Base-by-base conservation (phyloP, 225 moss, liverwort and hornwort species). In the Pleurozium schreberi region DNA sequence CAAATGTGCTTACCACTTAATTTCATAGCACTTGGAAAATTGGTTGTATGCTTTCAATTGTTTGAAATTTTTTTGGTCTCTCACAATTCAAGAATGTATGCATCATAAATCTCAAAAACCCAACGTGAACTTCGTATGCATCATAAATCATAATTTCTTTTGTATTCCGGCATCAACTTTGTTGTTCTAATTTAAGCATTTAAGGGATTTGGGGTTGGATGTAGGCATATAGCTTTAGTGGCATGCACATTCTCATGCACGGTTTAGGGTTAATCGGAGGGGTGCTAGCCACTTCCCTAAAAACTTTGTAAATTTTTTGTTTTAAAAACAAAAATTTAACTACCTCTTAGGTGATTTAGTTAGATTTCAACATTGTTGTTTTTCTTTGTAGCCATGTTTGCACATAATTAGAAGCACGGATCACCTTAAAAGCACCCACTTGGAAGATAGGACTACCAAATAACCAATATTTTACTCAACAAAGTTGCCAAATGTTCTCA, bases 171-270 rank as follows among this genome's bases (percentile, higher is more conserved):
- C n/a, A n/a, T n/a, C n/a, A n/a, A n/a, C n/a, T n/a, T n/a, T n/a
- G n/a, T n/a, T n/a, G n/a, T n/a, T n/a, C n/a, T n/a, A n/a, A n/a
- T n/a, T n/a, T n/a, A 67, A 38, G 12, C 18, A 67, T 22, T 6
- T 0, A 0, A 67, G 6, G n/a, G 6, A 4, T 2, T 11, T 38
- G 2, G 6, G 3, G 1, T 10, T 38, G 38, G 21, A 11, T 67
- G n/a, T n/a, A n/a, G n/a, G n/a, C n/a, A n/a, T n/a, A n/a, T 3
- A 38, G 6, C 0, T 68, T n/a, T 68, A 1, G 7, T n/a, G n/a
- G 23, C 0, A 68, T 0, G 12, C 12, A 68, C 21, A n/a, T 68
- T n/a, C 13, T 68, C 22, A 7, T 22, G 12, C 12, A 23, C n/a
- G 22, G 22, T n/a, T 2, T 22, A n/a, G n/a, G 22, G 23, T 12